Base-by-base conservation (phyloP, 2,329 filamentous ascomycete genomes). In the Fusarium buxicola region DNA sequence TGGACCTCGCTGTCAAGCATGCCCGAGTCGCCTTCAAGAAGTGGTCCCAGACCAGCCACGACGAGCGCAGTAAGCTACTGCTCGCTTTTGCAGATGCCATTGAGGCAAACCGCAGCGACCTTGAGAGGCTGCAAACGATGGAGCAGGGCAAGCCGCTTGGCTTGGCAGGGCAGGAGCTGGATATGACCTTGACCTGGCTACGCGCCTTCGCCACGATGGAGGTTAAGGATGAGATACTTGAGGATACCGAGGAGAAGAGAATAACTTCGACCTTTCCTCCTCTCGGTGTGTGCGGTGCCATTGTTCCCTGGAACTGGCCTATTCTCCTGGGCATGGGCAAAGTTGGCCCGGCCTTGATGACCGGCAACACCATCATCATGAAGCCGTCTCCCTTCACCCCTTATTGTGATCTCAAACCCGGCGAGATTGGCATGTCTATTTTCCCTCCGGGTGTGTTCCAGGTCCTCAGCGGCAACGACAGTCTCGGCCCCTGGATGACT, bases 361-460 rank as follows among this genome's bases (percentile, higher is more conserved):
- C 86, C 0, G 84, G 85, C 5, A 86, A 86, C 68, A 73, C 75
- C 6, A 73, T 87, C 44, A 84, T 87, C 58, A 73, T 84, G 68
- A 87, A 87, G 73, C 82, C 84, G 0, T 86, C 83, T 0, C 83
- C 83, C 0, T 86, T 81, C 70, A 82, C 85, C 0, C 85, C 85
- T 0, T 88, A 87, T 74, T 81, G 78, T 1, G 76, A 77, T 3
- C 75, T 90, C 44, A 89, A 90, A 73, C 66, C 87, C 10, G 82
- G 78, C 11, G 86, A 89, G 72, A 73, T 90, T 5, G 84, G 78
- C 2, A 77, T 82, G 55, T 72, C 80, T 27, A 74, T 88, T 72
- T 84, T 89, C 66, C 86, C 86, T 1, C 82, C 84, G 0, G 88
- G 87, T 34, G 85, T 90, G 16, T 71, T 89, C 8, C 86, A 89